A percentile compares a stretch with the other conserved stretches of the same genome.
These are phyloP conservation scores for Peronospora belbahrii DNA, from an alignment of 352 stramenopile species.

Conservation along the genomic window DNA sequence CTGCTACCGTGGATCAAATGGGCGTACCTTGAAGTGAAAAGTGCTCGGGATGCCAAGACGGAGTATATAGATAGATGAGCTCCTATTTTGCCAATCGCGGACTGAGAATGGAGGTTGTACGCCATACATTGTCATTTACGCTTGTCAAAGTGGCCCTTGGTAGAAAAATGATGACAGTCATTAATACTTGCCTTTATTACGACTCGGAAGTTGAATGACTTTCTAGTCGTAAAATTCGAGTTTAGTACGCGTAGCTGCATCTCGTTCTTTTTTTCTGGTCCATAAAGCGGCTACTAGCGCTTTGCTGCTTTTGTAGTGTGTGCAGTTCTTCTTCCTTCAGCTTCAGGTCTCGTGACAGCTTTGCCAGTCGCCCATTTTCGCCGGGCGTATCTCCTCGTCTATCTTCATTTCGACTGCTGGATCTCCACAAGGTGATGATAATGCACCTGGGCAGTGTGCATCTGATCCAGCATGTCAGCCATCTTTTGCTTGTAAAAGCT, in stretches of 20 bases:
- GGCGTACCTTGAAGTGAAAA: conserved; percentile 92
- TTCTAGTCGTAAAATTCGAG: too few species aligned
- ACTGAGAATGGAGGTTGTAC: conserved; percentile 4
- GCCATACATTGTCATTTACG: too few species aligned
- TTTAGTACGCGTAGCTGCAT: conserved; percentile 75
- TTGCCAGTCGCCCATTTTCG: conserved; percentile 47
- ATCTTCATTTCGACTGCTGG: conserved; percentile 60
- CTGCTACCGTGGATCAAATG: conserved; percentile 98
- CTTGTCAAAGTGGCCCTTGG: too few species aligned
- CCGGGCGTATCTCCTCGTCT: conserved; percentile 39
- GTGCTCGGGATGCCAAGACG: conserved; percentile 17
- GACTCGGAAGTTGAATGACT: too few species aligned
- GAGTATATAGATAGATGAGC: conserved; percentile 15
- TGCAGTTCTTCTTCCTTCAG: conserved; percentile 66
- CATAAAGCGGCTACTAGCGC: conserved; percentile 75
- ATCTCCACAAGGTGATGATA: conserved; percentile 72
- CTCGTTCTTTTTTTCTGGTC: conserved; percentile 82
- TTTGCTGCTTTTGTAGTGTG: conserved; percentile 71
- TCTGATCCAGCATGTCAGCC: conserved; percentile 72
- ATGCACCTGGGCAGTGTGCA: conserved; percentile 47
- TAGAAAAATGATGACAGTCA: too few species aligned
- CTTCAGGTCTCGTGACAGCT: conserved; percentile 70
- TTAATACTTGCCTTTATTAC: too few species aligned
- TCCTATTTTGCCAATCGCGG: conserved; percentile 14
- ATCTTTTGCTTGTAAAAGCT: conserved; percentile 82